These are phyloP conservation scores for Penicillium decumbens DNA, from an alignment of 2,329 filamentous ascomycete genomes.

Conservation along the genomic window DNA sequence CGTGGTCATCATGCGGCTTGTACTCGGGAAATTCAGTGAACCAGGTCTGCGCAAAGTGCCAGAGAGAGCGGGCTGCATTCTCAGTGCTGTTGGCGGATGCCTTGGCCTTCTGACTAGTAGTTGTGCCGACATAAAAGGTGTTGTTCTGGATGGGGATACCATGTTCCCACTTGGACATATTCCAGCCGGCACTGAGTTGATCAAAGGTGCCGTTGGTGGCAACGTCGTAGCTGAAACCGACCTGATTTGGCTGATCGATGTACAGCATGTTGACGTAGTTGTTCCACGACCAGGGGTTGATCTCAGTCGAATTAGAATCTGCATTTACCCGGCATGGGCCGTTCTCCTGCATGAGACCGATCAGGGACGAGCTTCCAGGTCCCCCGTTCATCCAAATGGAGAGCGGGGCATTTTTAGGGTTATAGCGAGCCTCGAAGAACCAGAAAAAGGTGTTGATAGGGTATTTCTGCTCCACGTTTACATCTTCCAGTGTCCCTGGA, in stretches of 20 bases:
- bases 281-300: constrained; percentile 61
- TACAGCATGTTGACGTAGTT: constrained; percentile 64
- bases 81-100: constrained; percentile 49
- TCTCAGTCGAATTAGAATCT: constrained; percentile 48
- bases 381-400: constrained; percentile 61
- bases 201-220: constrained; percentile 40
- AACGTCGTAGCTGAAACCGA: constrained; percentile 55
- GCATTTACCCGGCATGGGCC: constrained; percentile 52
- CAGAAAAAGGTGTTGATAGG: constrained; percentile 62
- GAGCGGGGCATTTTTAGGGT: constrained; percentile 52
- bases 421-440: constrained; percentile 57
- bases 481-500: constrained; percentile 40
- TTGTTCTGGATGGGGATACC: constrained; percentile 46
- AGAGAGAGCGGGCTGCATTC: constrained; percentile 53
- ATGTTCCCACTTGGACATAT: constrained; percentile 25
- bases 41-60: constrained; percentile 60
- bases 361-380: constrained; percentile 56
- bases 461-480: constrained; percentile 48
- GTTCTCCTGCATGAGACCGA: constrained; percentile 52
- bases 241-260: constrained; percentile 61
- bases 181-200: constrained; percentile 24
- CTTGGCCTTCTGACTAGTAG: constrained; percentile 44
- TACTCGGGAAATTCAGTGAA: constrained; percentile 61
- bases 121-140: constrained; percentile 52
- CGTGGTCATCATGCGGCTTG: constrained; percentile 52